These are phyloP conservation scores for Acacia confusa DNA, from an alignment of 306 rosid species.

Conservation along the genomic window DNA sequence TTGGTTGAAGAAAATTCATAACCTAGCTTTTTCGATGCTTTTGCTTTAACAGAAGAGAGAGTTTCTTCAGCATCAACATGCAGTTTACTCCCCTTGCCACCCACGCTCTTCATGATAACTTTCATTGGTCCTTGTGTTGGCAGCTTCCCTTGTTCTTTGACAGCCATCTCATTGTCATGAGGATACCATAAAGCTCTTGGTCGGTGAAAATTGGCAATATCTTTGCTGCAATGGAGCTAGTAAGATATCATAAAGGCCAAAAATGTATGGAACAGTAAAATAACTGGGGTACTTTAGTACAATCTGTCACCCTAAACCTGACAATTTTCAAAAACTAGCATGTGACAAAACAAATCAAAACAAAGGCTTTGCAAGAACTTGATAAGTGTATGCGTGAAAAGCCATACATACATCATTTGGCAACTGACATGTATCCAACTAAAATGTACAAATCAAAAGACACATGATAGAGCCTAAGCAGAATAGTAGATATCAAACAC, in stretches of 20 bases:
- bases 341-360: conserved; percentile 10
- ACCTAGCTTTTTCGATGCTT: conserved; percentile 98
- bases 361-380: conserved; percentile 27
- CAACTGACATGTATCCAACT: conserved; percentile 13
- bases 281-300: not conserved
- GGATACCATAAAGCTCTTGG: conserved; percentile 97
- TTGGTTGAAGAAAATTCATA: conserved; percentile 33
- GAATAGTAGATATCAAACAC: not conserved
- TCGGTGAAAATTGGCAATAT: conserved; percentile 93
- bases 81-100: conserved; percentile 89
- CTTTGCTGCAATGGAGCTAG: conserved; percentile 71
- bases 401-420: not conserved
- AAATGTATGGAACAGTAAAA: conserved; percentile 1
- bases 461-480: not conserved
- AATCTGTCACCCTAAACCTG: not conserved
- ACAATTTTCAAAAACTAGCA: not conserved
- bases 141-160: conserved; percentile 80
- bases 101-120: conserved; percentile 85
- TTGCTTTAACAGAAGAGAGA: conserved; percentile 71
- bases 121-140: conserved; percentile 80
- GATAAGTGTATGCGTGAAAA: conserved; percentile 6
- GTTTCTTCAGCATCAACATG: conserved; percentile 82
- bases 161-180: conserved; percentile 78
- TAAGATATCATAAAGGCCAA: conserved; percentile 29
- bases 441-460: conserved; percentile 8